A percentile compares a stretch with the other conserved stretches of the same genome.
Evolutionary conservation across 306 rosid species (phyloP).

Genomic region (Castanea sativa): DNA sequence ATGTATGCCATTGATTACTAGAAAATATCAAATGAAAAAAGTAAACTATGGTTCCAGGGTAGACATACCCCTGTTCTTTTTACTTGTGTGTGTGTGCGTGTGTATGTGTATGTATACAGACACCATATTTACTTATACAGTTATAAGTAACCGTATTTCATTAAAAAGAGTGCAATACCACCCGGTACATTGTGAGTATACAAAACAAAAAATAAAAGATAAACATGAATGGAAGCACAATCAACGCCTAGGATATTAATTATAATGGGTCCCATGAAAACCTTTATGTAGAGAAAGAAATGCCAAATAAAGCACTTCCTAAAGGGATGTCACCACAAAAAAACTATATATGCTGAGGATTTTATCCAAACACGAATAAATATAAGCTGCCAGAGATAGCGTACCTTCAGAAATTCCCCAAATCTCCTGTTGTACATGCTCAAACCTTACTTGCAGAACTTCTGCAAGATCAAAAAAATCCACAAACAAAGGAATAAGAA

Average conservation of each 20-base stretch:
- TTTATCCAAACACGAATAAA: neutral
- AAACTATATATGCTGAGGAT: neutral
- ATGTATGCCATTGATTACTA: neutral
- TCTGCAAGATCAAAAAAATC: slow-evolving; percentile 52
- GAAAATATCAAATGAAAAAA: neutral
- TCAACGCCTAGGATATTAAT: no score
- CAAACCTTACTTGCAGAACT: slow-evolving; percentile 76
- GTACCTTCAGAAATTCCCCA: slow-evolving; percentile 65
- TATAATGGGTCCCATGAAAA: no score
- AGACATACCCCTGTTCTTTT: no score
- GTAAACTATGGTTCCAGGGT: neutral
- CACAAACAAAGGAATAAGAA: slow-evolving; percentile 21
- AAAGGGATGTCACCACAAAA: slow-evolving; percentile 2
- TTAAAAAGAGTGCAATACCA: no score
- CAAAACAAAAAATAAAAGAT: no score
- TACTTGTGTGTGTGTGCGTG: no score
- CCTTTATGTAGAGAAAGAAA: no score
- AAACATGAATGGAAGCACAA: no score
- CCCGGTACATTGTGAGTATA: no score
- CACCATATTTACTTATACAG: no score
- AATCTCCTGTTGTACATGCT: slow-evolving; percentile 43
- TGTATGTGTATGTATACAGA: no score
- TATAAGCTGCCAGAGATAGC: slow-evolving; percentile 5
- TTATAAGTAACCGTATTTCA: no score
- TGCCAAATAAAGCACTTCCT: neutral